Base-by-base conservation (phyloP, 305 asterid species). In the Euphrasia arctica region DNA sequence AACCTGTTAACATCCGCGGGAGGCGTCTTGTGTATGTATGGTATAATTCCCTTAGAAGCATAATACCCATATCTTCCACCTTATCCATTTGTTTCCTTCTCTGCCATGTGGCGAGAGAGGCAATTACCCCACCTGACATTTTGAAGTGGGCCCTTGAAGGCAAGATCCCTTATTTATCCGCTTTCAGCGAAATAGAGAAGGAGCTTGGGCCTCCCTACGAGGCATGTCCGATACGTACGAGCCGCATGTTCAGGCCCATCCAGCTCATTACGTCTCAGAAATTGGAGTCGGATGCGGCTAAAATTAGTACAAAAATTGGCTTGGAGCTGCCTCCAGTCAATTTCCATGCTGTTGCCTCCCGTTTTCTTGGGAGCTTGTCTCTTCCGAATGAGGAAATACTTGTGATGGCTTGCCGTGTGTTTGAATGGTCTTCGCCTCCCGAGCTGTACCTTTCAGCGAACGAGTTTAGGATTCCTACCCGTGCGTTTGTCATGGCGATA, bases 41-140 rank as follows among this genome's bases (percentile, higher is more conserved):
- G 97, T 78, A 62, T 80, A 78, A 61, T 70, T 85, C 85, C 65
- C 74, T 87, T 54, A 67, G 72, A 61, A 82, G 58, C 41, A 65
- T 60, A 43, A 68, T 92, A 51, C 96, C 97, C 0, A 47, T 87
- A 62, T 70, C 79, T 60, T 79, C 76, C 70, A 70, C 90, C 62
- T 76, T 89, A 66, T 96, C 87, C 36, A 70, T 92, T 61, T 82
- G 88, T 63, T 89, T 80, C 75, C 86, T 91, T 52, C 85, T 67
- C 57, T 85, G 98, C 69, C 97, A 85, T 71, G 15, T 89, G 73
- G 89, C 95, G 43, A 80, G 92, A 75, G 98, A 85, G 77, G 75
- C 87, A 14, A 68, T 92, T 75, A 69, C 78, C 43, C 91, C 97
- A 59, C 72, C 87, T 15, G 97, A 92, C 73, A 77, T 92, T 18